Evolutionary conservation across 768 basidiomycete genomes (phyloP).

Genomic region (Artomyces pyxidatus): DNA sequence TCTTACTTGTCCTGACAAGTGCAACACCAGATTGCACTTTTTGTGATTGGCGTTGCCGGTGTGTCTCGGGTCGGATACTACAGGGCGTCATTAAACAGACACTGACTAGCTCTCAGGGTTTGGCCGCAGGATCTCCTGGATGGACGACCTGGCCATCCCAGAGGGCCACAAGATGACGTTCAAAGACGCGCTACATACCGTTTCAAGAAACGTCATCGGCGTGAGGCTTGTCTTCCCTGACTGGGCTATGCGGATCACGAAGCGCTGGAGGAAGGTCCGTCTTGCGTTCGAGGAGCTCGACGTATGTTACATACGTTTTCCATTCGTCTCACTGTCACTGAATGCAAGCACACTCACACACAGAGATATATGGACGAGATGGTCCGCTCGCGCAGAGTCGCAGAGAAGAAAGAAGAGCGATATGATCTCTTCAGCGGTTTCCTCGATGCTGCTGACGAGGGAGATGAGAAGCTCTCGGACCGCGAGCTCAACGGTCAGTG

Average conservation of each 20-base stretch:
- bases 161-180: constrained; percentile 41
- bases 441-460: constrained; percentile 17
- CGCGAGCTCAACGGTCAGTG: constrained; percentile 16
- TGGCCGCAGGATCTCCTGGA: constrained; percentile 43
- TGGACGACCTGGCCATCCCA: constrained; percentile 32
- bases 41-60: constrained; percentile 46
- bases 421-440: constrained; percentile 22
- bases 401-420: constrained; percentile 13
- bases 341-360: not conserved
- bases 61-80: not conserved
- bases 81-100: not conserved
- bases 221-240: constrained; percentile 31
- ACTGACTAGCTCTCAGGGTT: constrained; percentile 25
- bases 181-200: constrained; percentile 38
- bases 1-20: not conserved
- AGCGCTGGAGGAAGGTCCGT: constrained; percentile 23
- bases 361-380: constrained; percentile 23
- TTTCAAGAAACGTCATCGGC: constrained; percentile 30
- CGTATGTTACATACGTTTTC: constrained; percentile 20
- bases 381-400: constrained; percentile 15
- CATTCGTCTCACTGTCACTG: not conserved
- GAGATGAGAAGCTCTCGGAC: constrained; percentile 12
- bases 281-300: constrained; percentile 36
- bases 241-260: constrained; percentile 30
- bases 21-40: constrained; percentile 39